Evolutionary conservation across 208 protist genomes (phyloP).

Genomic region (Novymonas esmeraldas): DNA sequence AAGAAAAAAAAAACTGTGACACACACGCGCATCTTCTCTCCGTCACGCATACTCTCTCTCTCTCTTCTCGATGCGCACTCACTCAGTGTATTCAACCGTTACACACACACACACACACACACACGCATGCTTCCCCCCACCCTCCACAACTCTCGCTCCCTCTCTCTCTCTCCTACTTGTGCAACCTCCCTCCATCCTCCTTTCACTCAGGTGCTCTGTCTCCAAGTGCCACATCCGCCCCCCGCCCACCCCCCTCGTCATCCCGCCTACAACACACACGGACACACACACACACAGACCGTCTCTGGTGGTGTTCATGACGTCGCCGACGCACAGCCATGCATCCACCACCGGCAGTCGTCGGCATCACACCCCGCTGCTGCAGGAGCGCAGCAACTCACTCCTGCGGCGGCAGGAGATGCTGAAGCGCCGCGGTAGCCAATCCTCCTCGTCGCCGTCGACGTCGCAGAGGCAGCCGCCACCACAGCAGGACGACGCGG

Average conservation of each 20-base stretch:
- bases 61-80: background rate
- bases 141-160: too few relatives aligned
- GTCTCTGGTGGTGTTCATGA: background rate
- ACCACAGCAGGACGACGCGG: too few relatives aligned
- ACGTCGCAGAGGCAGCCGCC: background rate
- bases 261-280: too few relatives aligned
- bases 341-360: slow-evolving; percentile 5
- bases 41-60: background rate
- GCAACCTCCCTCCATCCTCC: background rate
- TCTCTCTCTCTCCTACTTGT: background rate
- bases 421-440: slow-evolving; percentile 5
- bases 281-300: too few relatives aligned
- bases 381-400: slow-evolving; percentile 20
- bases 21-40: background rate
- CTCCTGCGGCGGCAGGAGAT: slow-evolving; percentile 24
- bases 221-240: too few relatives aligned
- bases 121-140: too few relatives aligned
- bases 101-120: too few relatives aligned
- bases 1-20: slow-evolving; percentile 3
- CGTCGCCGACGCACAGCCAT: slow-evolving; percentile 10
- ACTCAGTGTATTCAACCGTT: too few relatives aligned
- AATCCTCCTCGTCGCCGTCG: background rate
- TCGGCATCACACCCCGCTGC: slow-evolving; percentile 24
- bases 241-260: background rate
- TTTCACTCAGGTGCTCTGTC: background rate